Evolutionary conservation across 2,329 filamentous ascomycete species (phyloP).

Genomic region (Talaromyces atroroseus): DNA sequence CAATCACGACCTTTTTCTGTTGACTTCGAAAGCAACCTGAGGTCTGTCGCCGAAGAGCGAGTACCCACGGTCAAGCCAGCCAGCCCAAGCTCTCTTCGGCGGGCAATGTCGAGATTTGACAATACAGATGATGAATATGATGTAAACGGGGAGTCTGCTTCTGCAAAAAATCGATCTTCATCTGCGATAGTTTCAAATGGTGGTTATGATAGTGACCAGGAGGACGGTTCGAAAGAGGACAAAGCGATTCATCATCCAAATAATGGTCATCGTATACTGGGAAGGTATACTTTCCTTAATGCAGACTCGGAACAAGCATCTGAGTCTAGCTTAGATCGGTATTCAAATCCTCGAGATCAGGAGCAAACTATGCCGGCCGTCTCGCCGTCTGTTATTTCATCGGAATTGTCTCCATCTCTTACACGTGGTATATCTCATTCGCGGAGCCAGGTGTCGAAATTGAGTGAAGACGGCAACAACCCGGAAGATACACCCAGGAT

Average conservation of each 20-base stretch:
- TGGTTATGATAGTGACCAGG: neutral
- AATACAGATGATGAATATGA: neutral
- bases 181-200: neutral
- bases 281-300: neutral
- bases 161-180: neutral
- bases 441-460: neutral
- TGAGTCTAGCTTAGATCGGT: no score
- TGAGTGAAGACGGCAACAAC: neutral
- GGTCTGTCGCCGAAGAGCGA: constrained; percentile 1
- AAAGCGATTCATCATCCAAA: no score
- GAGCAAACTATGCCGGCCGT: neutral
- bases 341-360: neutral
- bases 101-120: neutral
- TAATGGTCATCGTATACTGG: no score
- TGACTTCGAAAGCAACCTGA: constrained; percentile 1
- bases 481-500: neutral
- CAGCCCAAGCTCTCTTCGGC: constrained; percentile 4
- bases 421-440: neutral
- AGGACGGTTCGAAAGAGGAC: neutral
- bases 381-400: neutral
- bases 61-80: neutral
- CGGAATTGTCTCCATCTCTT: neutral
- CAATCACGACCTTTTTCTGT: constrained; percentile 5
- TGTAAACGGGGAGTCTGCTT: neutral
- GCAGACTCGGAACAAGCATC: neutral